Base-by-base conservation (phyloP, 2,329 filamentous ascomycete species). In the Colletotrichum sp. region DNA sequence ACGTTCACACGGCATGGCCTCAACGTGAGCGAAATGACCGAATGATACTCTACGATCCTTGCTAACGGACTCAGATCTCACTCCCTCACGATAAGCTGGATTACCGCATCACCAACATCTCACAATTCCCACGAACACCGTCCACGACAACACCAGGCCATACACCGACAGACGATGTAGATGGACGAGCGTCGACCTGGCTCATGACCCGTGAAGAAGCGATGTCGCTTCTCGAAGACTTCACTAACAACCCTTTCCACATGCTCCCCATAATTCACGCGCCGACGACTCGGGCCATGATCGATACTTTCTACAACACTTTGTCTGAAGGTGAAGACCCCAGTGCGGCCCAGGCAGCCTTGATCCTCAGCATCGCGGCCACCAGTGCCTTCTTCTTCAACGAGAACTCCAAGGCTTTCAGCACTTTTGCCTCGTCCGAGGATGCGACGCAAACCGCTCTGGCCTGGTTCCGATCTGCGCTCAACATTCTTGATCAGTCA, bases 401-500 rank as follows among this genome's bases (percentile, higher is more conserved):
- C 24, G 59, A 57, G 9, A 36, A 39, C 13, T 75, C 68, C n/a
- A 39, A 49, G 7, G 21, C 69, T 8, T 18, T 15, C 10, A 32
- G 15, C 12, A 52, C 18, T 2, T 77, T 75, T 30, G 15, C 63
- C 1, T 69, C 75, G 8, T 24, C 55, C 3, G 59, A 72, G 18
- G 55, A 75, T 8, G 75, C 75, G 1, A 60, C 75, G n/a, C 63
- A 71, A 8, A 24, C 68, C 9, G 63, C 75, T 15, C 10, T 75
- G 8, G 15, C 74, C 30, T 88, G 85, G 85, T 76, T 83, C 34
- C 82, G 83, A 30, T 79, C 83, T 1, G 81, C 83, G 3, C 79
- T 86, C 24, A 81, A 85, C 39, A 79, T 86, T 7, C 80, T 86
- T 18, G 83, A 85, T 21, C 78, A 84, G 24, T 80, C 80, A 5